Evolutionary conservation across 1,284 basidiomycete genomes (phyloP).

Genomic region (Crucibulum parvulum): DNA sequence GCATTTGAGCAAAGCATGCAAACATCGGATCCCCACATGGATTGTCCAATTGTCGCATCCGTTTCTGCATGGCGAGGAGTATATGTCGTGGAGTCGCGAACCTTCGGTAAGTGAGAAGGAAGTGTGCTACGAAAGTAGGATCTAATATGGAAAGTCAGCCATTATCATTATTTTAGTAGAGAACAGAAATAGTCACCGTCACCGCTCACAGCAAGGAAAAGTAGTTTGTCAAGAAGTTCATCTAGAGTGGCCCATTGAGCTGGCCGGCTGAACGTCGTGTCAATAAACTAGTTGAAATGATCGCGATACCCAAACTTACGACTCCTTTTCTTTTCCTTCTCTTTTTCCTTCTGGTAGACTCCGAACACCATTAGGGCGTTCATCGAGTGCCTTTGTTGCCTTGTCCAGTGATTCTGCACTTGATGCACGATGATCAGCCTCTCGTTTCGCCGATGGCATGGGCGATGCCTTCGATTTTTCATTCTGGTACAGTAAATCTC

Average conservation of each 20-base stretch:
- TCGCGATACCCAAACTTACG: slow-evolving; percentile 39
- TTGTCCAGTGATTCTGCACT: slow-evolving; percentile 10
- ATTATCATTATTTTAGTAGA: slow-evolving; percentile 1
- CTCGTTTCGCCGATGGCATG: not conserved
- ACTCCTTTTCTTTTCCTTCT: slow-evolving; percentile 45
- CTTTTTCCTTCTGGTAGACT: slow-evolving; percentile 9
- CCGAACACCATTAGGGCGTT: slow-evolving; percentile 4
- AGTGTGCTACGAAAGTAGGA: slow-evolving; percentile 76
- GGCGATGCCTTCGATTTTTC: slow-evolving; percentile 38
- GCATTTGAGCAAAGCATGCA: slow-evolving; percentile 84
- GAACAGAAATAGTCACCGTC: slow-evolving; percentile 60
- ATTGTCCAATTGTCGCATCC: slow-evolving; percentile 77
- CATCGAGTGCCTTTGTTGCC: not conserved
- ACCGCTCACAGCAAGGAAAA: slow-evolving; percentile 78
- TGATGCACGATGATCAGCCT: slow-evolving; percentile 14
- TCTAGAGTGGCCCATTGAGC: slow-evolving; percentile 76
- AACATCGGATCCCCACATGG: slow-evolving; percentile 82
- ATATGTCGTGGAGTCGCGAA: slow-evolving; percentile 79
- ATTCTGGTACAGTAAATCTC: slow-evolving; percentile 58
- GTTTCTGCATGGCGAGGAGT: slow-evolving; percentile 84
- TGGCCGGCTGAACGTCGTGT: slow-evolving; percentile 53
- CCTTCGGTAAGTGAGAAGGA: slow-evolving; percentile 80
- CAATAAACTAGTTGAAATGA: not conserved
- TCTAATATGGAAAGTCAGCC: slow-evolving; percentile 49
- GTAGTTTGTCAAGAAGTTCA: slow-evolving; percentile 76